These are phyloP conservation scores for Phialemoniopsis sp. DNA, from an alignment of 2,329 filamentous ascomycete genomes.

Conservation along the genomic window DNA sequence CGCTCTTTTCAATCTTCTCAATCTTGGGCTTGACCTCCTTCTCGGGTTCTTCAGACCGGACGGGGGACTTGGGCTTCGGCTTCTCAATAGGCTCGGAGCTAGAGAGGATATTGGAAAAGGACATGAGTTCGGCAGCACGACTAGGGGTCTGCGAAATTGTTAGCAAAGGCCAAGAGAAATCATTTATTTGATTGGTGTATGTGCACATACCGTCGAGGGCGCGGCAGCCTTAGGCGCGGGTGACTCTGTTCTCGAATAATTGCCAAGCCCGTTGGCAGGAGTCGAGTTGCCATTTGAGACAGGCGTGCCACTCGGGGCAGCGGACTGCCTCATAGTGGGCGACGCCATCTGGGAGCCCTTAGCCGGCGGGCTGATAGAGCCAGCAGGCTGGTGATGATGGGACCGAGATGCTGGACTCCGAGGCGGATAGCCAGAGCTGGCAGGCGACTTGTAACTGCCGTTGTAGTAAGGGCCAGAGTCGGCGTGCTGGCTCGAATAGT, in stretches of 20 bases:
- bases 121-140: constrained; percentile 83
- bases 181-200: too few relatives aligned
- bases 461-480: constrained; percentile 46
- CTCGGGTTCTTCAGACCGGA: constrained; percentile 21
- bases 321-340: constrained; percentile 40
- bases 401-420: constrained; percentile 47
- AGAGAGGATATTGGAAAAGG: constrained; percentile 90
- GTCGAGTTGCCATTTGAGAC: constrained; percentile 33
- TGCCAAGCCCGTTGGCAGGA: constrained; percentile 19
- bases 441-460: constrained; percentile 44
- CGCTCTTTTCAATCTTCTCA: constrained; percentile 10
- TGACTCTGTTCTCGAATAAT: constrained; percentile 32
- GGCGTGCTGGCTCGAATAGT: constrained; percentile 32
- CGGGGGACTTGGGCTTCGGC: constrained; percentile 42
- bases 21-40: constrained; percentile 10
- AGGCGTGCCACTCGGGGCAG: constrained; percentile 29
- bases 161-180: constrained; percentile 3
- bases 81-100: constrained; percentile 64
- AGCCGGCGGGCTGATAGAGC: constrained; percentile 38
- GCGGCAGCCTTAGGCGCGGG: constrained; percentile 33
- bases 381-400: constrained; percentile 28
- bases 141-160: constrained; percentile 56
- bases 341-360: constrained; percentile 39
- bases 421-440: constrained; percentile 36
- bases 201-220: constrained; percentile 28